Percentiles rank a stretch among this genome's conserved stretches.
Conservation (phyloP, 2,329 filamentous ascomycete genomes). For the Sarocladiaceae sp. region DNA sequence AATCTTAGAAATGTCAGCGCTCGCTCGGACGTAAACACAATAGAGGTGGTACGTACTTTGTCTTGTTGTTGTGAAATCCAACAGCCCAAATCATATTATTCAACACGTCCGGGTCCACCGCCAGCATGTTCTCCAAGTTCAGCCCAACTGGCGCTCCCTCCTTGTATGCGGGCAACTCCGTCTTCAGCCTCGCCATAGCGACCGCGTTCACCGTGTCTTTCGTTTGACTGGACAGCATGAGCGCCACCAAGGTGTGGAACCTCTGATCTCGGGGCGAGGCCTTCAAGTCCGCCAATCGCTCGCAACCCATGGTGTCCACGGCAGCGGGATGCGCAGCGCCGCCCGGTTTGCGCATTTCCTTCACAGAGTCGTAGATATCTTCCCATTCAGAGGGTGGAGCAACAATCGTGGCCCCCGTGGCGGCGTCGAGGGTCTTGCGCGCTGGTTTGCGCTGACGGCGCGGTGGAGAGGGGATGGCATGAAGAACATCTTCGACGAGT, state of each 20-base stretch:
- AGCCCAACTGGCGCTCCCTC: slow-evolving; percentile 46
- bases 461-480: slow-evolving; percentile 17
- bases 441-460: slow-evolving; percentile 39
- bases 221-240: slow-evolving; percentile 91
- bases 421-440: slow-evolving; percentile 33
- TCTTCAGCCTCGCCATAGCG: slow-evolving; percentile 73
- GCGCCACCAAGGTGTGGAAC: slow-evolving; percentile 69
- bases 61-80: slow-evolving; percentile 94
- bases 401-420: slow-evolving; percentile 32
- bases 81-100: slow-evolving; percentile 77
- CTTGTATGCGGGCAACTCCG: slow-evolving; percentile 54
- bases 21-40: neutral
- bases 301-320: slow-evolving; percentile 7
- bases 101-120: slow-evolving; percentile 55
- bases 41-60: slow-evolving; percentile 45
- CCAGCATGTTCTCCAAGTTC: slow-evolving; percentile 71
- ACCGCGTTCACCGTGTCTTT: slow-evolving; percentile 87
- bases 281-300: neutral
- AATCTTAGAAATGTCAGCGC: slow-evolving; percentile 29
- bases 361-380: slow-evolving; percentile 69
- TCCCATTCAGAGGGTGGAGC: slow-evolving; percentile 77
- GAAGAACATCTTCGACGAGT: slow-evolving; percentile 20
- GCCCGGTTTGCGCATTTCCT: slow-evolving; percentile 62
- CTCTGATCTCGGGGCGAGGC: slow-evolving; percentile 5
- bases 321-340: slow-evolving; percentile 47